These are phyloP conservation scores for Conticribra guillardii DNA, from an alignment of 108 stramenopile genomes.

Conservation along the genomic window DNA sequence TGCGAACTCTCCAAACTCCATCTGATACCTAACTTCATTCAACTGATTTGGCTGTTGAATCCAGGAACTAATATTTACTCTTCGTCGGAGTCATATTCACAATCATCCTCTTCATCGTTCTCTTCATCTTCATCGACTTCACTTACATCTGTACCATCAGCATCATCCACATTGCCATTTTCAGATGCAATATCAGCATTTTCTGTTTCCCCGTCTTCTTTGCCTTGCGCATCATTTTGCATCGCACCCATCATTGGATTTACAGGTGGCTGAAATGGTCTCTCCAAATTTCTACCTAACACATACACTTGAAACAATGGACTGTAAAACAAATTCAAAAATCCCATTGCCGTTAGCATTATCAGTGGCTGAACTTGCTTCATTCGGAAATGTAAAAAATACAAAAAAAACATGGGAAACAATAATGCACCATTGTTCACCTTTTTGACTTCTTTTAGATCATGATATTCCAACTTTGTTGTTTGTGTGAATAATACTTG, in stretches of 20 bases:
- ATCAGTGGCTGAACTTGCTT: conserved; percentile 80
- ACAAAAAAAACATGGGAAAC: conserved; percentile 73
- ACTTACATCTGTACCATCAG: conserved; percentile 4
- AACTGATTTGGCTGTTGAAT: no score
- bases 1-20: no score
- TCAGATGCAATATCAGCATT: no score
- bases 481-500: conserved; percentile 68
- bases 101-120: conserved; percentile 7
- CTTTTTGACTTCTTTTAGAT: conserved; percentile 63
- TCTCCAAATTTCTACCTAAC: conserved; percentile 78
- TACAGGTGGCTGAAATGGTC: conserved; percentile 66
- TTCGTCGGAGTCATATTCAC: conserved; percentile 10
- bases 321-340: conserved; percentile 73
- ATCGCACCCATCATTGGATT: conserved; percentile 7
- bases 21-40: no score
- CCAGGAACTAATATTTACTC: no score
- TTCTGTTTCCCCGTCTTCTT: no score
- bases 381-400: conserved; percentile 87
- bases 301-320: conserved; percentile 89
- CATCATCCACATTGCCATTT: no score
- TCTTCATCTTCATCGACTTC: conserved; percentile 15
- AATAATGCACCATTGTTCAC: conserved; percentile 77
- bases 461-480: conserved; percentile 80
- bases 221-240: conserved; percentile 3
- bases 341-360: conserved; percentile 66